Evolutionary conservation across 768 basidiomycete genomes (phyloP).

Genomic region (Psilocybe cubensis): DNA sequence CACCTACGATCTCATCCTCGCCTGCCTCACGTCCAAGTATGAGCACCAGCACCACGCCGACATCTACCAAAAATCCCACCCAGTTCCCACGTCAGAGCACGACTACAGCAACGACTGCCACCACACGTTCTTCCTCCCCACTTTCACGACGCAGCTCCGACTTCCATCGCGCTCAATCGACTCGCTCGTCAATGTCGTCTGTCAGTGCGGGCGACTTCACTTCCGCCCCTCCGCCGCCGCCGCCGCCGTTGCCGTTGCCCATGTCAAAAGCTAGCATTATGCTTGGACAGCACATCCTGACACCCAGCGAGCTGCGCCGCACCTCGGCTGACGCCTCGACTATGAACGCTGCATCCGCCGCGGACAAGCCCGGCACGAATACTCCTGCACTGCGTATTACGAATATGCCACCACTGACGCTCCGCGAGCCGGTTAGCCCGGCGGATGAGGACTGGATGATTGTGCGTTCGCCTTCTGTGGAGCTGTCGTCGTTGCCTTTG

Average conservation of each 20-base stretch:
- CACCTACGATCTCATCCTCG: constrained; percentile 1
- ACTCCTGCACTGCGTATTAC: not conserved
- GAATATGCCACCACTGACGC: not conserved
- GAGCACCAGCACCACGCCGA: not conserved
- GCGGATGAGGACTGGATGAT: constrained; percentile 36
- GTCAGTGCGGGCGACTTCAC: constrained; percentile 45
- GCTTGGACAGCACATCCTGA: constrained; percentile 51
- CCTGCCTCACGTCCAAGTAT: not conserved
- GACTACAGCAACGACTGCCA: constrained; percentile 51
- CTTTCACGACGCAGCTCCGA: constrained; percentile 48
- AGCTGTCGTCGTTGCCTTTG: constrained; percentile 40
- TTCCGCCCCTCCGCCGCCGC: constrained; percentile 35
- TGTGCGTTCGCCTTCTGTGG: constrained; percentile 35
- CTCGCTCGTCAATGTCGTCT: constrained; percentile 62
- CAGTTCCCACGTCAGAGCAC: constrained; percentile 1
- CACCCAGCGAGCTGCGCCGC: constrained; percentile 57
- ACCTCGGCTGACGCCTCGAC: not conserved
- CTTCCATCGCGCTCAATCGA: constrained; percentile 46
- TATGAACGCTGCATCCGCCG: not conserved
- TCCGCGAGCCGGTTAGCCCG: not conserved
- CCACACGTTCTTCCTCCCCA: constrained; percentile 65
- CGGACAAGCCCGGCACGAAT: not conserved
- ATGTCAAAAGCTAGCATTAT: constrained; percentile 4
- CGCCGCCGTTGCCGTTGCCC: constrained; percentile 32
- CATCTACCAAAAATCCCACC: not conserved